These are phyloP conservation scores for Penicillium malachiteum DNA, from an alignment of 495 filamentous ascomycete species.

Conservation along the genomic window DNA sequence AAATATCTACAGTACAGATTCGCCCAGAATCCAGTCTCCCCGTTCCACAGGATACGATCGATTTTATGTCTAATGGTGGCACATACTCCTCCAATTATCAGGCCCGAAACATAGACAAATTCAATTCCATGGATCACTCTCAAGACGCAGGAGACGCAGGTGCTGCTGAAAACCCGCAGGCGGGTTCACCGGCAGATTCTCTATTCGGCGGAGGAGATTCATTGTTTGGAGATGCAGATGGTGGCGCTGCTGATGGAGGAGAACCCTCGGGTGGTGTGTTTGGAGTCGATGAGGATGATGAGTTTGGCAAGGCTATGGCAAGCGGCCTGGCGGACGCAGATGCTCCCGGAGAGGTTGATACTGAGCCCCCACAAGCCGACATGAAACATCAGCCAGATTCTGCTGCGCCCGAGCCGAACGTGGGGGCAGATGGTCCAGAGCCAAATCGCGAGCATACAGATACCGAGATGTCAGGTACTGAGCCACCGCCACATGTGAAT, in stretches of 20 bases:
- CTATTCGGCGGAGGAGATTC: slow-evolving; percentile 67
- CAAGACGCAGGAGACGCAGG: slow-evolving; percentile 39
- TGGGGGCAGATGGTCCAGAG: slow-evolving; percentile 6
- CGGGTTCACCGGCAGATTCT: slow-evolving; percentile 69
- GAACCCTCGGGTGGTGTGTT: slow-evolving; percentile 58
- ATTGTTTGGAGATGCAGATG: slow-evolving; percentile 70
- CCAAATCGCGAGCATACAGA: slow-evolving; percentile 16
- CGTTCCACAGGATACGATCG: slow-evolving; percentile 69
- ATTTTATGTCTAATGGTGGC: slow-evolving; percentile 60
- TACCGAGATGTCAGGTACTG: slow-evolving; percentile 19
- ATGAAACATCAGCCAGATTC: slow-evolving; percentile 11
- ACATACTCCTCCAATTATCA: slow-evolving; percentile 64
- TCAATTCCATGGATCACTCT: slow-evolving; percentile 47
- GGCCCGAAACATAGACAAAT: slow-evolving; percentile 40
- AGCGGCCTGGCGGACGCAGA: slow-evolving; percentile 49
- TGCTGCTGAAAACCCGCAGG: slow-evolving; percentile 40
- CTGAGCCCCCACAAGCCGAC: slow-evolving; percentile 24
- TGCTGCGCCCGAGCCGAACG: slow-evolving; percentile 9
- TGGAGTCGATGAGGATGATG: slow-evolving; percentile 79
- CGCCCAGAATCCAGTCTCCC: slow-evolving; percentile 74
- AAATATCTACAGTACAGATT: slow-evolving; percentile 85
- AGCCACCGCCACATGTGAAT: slow-evolving; percentile 37
- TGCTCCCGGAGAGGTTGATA: slow-evolving; percentile 35
- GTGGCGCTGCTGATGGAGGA: slow-evolving; percentile 55
- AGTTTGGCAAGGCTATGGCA: slow-evolving; percentile 77